Base-by-base conservation (phyloP, 257 asterid species). In the Solanum dulcamara region DNA sequence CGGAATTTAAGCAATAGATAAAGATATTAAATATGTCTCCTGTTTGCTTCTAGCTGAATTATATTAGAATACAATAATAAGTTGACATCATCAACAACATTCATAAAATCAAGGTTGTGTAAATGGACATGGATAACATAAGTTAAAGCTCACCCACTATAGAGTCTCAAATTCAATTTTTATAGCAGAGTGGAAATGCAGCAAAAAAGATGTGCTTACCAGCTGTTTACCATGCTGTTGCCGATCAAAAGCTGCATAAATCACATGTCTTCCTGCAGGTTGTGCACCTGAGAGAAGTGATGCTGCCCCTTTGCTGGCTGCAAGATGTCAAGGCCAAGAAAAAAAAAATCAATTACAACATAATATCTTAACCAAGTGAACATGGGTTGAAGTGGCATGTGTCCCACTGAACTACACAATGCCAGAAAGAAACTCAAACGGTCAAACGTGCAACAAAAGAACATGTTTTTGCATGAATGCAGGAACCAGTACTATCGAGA, bases 231-330 rank as follows among this genome's bases (percentile, higher is more conserved):
- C 94, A 88, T 89, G 98, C 24, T 90, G 97, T 85, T 95, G 99
- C 32, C 86, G 92, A 84, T 90, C 97, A 94, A 95, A 94, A 85
- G 99, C 98, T 86, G 98, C 94, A 90, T 91, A 81, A 85, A 92
- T 92, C 67, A 97, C 95, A 89, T 91, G 94, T 86, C 96, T 91
- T 70, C 94, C 98, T 62, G 89, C 88, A 66, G 94, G 90, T 86
- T 94, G 93, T 79, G 94, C 89, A 88, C 91, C 88, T 86, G 94
- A 88, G 84, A 95, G 90, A 86, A 97, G 85, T 37, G 88, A 40
- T 12, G 92, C 89, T 85, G 98, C 98, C 88, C 98, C 99, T 84
- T 90, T 92, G 87, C 80, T 91, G 42, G 97, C 99, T 97, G 91
- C 87, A 88, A 42, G 57, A 72, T 7, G 57, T 30, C 64, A 48